Percentiles rank a stretch among this genome's conserved stretches.
Conservation (phyloP, 1,139 yeast species). For the Tardiomyces blankii region DNA sequence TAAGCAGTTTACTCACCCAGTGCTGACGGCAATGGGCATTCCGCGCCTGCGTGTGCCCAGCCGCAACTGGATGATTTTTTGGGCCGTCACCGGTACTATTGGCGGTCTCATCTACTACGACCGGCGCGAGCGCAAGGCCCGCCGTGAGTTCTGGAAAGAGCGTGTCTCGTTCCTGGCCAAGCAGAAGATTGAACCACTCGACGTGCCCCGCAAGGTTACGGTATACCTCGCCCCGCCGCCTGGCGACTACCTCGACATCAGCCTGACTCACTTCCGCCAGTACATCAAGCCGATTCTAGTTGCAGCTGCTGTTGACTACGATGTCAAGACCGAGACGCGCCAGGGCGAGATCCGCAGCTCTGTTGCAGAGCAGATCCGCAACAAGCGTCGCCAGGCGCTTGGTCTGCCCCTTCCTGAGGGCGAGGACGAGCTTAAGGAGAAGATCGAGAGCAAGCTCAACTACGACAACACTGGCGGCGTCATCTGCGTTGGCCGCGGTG, state of each 20-base stretch:
- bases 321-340: constrained; percentile 53
- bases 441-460: constrained; percentile 17
- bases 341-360: constrained; percentile 80
- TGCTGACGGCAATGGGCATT: constrained; percentile 79
- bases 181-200: constrained; percentile 34
- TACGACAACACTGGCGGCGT: constrained; percentile 58
- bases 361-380: constrained; percentile 78
- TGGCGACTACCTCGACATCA: constrained; percentile 73
- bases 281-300: constrained; percentile 81
- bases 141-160: constrained; percentile 57
- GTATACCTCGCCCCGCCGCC: constrained; percentile 95
- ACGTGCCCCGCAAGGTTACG: constrained; percentile 64
- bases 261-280: constrained; percentile 62
- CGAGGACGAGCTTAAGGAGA: constrained; percentile 20
- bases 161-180: constrained; percentile 43
- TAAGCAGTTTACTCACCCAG: constrained; percentile 71
- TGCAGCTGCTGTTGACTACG: constrained; percentile 80
- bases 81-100: constrained; percentile 55
- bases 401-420: constrained; percentile 19
- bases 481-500: constrained; percentile 89
- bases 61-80: constrained; percentile 86
- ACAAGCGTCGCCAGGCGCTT: constrained; percentile 38
- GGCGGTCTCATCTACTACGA: constrained; percentile 75
- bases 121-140: constrained; percentile 54
- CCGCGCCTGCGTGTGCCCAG: constrained; percentile 71